Evolutionary conservation across 371 early-diverging fungal species (phyloP).

Genomic region (Haplosporangium sp.): DNA sequence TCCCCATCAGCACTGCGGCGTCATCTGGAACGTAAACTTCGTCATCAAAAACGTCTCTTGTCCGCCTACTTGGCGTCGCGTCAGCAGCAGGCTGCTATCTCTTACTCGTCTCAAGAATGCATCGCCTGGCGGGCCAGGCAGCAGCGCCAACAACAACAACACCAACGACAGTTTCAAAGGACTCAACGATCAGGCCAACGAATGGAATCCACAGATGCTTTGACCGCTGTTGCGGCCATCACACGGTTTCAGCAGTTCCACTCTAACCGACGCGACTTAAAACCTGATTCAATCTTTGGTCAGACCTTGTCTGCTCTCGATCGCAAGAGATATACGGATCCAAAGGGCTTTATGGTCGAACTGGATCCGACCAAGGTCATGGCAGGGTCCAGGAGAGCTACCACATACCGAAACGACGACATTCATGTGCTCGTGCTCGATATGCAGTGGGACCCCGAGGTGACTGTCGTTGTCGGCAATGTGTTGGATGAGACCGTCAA

Average conservation of each 20-base stretch:
- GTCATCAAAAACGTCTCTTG: slow-evolving; percentile 29
- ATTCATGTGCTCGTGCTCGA: slow-evolving; percentile 52
- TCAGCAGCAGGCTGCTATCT: slow-evolving; percentile 23
- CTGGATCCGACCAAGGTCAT: slow-evolving; percentile 46
- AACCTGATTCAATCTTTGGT: slow-evolving; percentile 37
- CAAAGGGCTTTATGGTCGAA: slow-evolving; percentile 43
- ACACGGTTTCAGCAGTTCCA: slow-evolving; percentile 47
- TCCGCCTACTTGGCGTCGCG: slow-evolving; percentile 31
- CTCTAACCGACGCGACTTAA: slow-evolving; percentile 27
- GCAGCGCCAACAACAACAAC: slow-evolving; percentile 6
- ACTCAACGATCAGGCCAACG: neutral
- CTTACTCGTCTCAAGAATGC: slow-evolving; percentile 45
- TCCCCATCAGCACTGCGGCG: slow-evolving; percentile 47
- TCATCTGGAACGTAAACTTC: slow-evolving; percentile 33
- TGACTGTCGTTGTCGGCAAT: slow-evolving; percentile 50
- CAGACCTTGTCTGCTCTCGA: slow-evolving; percentile 32
- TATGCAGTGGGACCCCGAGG: slow-evolving; percentile 54
- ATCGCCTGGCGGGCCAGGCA: slow-evolving; percentile 43
- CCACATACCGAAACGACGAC: slow-evolving; percentile 45
- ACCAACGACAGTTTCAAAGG: neutral
- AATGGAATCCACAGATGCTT: neutral
- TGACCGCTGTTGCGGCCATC: slow-evolving; percentile 12
- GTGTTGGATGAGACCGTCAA: slow-evolving; percentile 45
- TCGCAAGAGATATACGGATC: slow-evolving; percentile 39
- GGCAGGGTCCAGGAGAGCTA: slow-evolving; percentile 49